A percentile compares a stretch with the other conserved stretches of the same genome.
phyloP scores from a whole-genome alignment of 2,329 filamentous ascomycete genomes.

The Aureobasidium namibiae region DNA sequence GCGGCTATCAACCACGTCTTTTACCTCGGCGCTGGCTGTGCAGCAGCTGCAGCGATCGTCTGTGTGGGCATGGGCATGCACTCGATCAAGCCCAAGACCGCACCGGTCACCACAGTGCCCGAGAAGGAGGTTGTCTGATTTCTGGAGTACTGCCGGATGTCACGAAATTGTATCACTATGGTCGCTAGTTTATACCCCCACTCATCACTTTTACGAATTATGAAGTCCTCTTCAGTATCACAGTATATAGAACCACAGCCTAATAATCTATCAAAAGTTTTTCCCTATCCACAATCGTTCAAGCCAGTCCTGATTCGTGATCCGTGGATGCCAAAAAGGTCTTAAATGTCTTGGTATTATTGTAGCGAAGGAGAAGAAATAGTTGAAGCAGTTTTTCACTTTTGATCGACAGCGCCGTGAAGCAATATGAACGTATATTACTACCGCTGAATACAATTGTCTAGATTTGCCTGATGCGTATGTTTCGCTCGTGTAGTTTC shows the following conservation, averaged over 20 bases:
- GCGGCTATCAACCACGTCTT: constrained; percentile 38
- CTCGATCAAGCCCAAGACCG: not conserved
- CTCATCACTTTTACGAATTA: not conserved
- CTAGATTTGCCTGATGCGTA: not conserved
- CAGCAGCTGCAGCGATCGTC: not conserved
- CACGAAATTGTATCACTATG: not conserved
- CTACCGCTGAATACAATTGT: too few species aligned
- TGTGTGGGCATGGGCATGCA: constrained; percentile 5
- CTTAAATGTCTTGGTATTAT: too few species aligned
- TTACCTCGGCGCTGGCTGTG: not conserved
- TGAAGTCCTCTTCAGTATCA: not conserved
- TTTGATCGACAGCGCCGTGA: too few species aligned
- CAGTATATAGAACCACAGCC: not conserved
- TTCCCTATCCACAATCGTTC: not conserved
- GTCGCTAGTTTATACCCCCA: not conserved
- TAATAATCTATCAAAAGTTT: not conserved
- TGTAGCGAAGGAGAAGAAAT: not conserved
- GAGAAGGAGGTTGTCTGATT: not conserved
- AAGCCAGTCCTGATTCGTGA: not conserved
- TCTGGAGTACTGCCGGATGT: not conserved
- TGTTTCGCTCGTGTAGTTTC: not conserved
- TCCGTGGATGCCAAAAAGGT: too few species aligned
- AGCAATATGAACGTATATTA: too few species aligned
- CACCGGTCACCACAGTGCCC: not conserved
- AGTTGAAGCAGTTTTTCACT: too few species aligned